These are phyloP conservation scores for Neonectria neomacrospora DNA, from an alignment of 2,329 filamentous ascomycete species.

Conservation along the genomic window DNA sequence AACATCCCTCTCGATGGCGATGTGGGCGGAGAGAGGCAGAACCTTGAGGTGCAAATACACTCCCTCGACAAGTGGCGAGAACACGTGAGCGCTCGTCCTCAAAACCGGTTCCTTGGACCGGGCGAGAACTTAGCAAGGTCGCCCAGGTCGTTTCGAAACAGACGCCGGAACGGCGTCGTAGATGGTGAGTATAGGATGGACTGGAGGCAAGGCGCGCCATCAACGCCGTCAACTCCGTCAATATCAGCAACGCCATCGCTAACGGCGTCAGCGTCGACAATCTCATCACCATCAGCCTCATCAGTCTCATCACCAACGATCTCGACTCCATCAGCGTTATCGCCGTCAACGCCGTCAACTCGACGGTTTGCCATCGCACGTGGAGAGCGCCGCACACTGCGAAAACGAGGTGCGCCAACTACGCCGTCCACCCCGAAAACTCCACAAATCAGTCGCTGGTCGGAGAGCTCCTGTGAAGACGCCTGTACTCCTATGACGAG, in stretches of 20 bases:
- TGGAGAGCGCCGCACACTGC: neutral
- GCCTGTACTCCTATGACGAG: neutral
- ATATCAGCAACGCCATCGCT: neutral
- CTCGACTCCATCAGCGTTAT: neutral
- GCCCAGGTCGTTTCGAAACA: neutral
- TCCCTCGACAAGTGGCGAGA: neutral
- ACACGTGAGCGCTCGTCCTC: neutral
- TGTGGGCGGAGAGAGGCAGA: neutral
- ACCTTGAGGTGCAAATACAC: neutral
- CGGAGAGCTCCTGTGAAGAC: neutral
- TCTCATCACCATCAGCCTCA: neutral
- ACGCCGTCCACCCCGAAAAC: neutral
- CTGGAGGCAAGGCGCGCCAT: neutral
- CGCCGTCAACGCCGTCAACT: neutral
- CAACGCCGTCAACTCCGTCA: neutral
- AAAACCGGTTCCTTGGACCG: neutral
- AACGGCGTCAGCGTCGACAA: neutral
- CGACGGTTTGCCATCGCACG: neutral
- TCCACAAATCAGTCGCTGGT: neutral
- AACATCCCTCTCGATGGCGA: constrained; percentile 2
- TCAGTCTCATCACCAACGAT: too few relatives aligned
- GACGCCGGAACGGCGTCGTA: neutral
- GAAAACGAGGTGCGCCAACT: neutral
- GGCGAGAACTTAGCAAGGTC: neutral
- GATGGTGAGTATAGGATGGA: neutral